Evolutionary conservation across 352 stramenopile species (phyloP).

Genomic region (Phytophthora syringae): DNA sequence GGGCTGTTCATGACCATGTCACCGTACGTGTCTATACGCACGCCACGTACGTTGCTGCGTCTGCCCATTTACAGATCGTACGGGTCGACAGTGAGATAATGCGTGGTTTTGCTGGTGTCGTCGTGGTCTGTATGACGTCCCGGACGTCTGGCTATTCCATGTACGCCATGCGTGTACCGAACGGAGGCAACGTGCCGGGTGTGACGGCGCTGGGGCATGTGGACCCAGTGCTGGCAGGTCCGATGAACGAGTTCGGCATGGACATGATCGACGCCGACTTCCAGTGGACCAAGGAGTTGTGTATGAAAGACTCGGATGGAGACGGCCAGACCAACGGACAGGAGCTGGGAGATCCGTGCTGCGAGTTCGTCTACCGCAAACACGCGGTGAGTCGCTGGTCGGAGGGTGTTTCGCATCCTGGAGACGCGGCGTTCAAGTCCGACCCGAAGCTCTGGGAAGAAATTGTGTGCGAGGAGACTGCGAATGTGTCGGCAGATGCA

Average conservation of each 20-base stretch:
- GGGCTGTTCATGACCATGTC: constrained; percentile 11
- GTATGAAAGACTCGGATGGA: constrained; percentile 39
- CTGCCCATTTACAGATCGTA: constrained; percentile 11
- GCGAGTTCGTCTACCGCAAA: constrained; percentile 26
- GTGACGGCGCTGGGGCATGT: constrained; percentile 38
- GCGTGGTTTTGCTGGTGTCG: background rate
- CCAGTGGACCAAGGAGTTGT: constrained; percentile 38
- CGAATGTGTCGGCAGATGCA: constrained; percentile 6
- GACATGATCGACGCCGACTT: constrained; percentile 36
- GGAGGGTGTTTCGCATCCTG: constrained; percentile 29
- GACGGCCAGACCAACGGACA: constrained; percentile 40
- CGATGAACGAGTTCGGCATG: constrained; percentile 40
- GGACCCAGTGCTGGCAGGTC: constrained; percentile 22
- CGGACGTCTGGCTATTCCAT: constrained; percentile 17
- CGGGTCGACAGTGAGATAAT: background rate
- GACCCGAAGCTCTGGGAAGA: constrained; percentile 34
- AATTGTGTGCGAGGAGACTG: constrained; percentile 18
- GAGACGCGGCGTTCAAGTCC: constrained; percentile 27
- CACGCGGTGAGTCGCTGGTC: constrained; percentile 31
- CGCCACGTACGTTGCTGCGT: constrained; percentile 9
- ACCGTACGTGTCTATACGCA: constrained; percentile 21
- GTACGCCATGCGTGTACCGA: constrained; percentile 36
- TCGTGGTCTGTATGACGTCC: constrained; percentile 1
- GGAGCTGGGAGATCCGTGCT: constrained; percentile 39
- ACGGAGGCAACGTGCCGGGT: constrained; percentile 41